Evolutionary conservation across 208 protist genomes (phyloP).

Genomic region (Acanthamoeba triangularis): DNA sequence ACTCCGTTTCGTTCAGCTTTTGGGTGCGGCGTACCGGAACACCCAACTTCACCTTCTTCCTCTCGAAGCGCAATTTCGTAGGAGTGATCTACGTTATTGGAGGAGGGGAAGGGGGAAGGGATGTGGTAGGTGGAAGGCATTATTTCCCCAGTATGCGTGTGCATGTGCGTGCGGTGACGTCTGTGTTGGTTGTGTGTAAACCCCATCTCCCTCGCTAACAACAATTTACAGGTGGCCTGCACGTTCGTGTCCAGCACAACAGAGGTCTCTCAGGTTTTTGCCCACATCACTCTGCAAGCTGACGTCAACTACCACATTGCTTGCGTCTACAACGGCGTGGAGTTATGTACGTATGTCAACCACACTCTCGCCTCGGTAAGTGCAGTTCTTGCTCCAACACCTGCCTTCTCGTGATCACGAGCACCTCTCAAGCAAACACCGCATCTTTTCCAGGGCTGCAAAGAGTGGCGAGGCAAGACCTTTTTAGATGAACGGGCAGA

Average conservation of each 20-base stretch:
- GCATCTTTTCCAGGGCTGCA: not conserved
- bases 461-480: not conserved
- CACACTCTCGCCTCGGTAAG: not conserved
- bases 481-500: not conserved
- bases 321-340: not conserved
- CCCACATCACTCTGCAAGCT: not conserved
- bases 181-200: too few species aligned
- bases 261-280: too few species aligned
- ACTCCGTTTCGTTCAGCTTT: not conserved
- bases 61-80: too few species aligned
- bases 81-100: too few species aligned
- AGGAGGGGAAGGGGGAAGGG: too few species aligned
- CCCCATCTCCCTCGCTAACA: too few species aligned
- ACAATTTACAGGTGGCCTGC: too few species aligned
- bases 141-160: too few species aligned
- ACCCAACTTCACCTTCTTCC: not conserved
- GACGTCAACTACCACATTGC: not conserved
- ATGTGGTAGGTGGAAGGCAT: too few species aligned
- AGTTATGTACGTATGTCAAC: not conserved
- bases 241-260: too few species aligned
- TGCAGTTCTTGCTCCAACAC: not conserved
- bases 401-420: not conserved
- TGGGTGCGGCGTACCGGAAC: not conserved
- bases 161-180: too few species aligned
- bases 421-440: not conserved